These are phyloP conservation scores for Penicillium griseofulvum DNA, from an alignment of 2,329 filamentous ascomycete species.

Conservation along the genomic window DNA sequence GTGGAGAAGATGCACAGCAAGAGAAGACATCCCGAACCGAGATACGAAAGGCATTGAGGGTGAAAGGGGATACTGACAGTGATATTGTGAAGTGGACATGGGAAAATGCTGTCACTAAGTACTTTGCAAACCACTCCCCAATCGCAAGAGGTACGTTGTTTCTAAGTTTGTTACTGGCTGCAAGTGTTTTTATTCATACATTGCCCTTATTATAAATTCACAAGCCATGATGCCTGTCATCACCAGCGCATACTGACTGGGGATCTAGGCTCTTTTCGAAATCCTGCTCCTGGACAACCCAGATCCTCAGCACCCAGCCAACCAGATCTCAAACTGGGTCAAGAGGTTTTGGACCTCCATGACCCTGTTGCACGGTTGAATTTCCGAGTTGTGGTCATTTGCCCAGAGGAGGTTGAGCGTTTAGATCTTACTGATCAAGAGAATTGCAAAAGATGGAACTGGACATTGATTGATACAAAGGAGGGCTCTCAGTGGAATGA, in stretches of 20 bases:
- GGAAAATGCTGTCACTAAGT: conserved; percentile 73
- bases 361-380: conserved; percentile 69
- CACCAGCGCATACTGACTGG: not conserved
- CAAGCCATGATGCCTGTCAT: not conserved
- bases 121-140: conserved; percentile 87
- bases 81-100: conserved; percentile 65
- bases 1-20: conserved; percentile 54
- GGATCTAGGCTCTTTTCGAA: conserved; percentile 63
- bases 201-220: not conserved
- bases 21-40: conserved; percentile 45
- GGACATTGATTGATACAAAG: conserved; percentile 55
- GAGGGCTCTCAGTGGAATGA: conserved; percentile 59
- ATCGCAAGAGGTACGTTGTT: conserved; percentile 63
- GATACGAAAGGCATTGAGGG: conserved; percentile 60
- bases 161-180: not conserved
- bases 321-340: conserved; percentile 51
- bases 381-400: conserved; percentile 85
- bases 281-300: conserved; percentile 66
- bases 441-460: conserved; percentile 63
- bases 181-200: not conserved
- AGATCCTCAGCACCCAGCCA: conserved; percentile 52
- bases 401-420: conserved; percentile 72
- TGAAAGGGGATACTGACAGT: conserved; percentile 31
- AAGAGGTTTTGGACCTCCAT: conserved; percentile 67
- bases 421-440: conserved; percentile 68